Evolutionary conservation across 805 yeast species (phyloP), one percentile per base, ranked within the genome.

Genomic region (Kuraishia hungarica): DNA sequence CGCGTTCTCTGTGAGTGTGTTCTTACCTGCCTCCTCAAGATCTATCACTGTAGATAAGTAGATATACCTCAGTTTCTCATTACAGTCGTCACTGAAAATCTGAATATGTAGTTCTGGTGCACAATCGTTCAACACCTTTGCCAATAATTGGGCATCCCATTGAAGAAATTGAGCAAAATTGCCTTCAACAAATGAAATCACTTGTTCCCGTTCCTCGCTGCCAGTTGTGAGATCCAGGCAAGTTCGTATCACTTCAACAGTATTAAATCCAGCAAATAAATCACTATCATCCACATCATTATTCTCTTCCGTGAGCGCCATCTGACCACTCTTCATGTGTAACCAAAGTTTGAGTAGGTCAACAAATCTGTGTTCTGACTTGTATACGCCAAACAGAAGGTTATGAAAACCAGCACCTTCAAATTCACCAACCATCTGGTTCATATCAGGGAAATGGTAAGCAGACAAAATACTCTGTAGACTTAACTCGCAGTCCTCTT

Each of bases 401-500:
- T 79, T 74, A 61, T 74, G 76, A 63, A 81, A 87, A 15, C 78
- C 76, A 1, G 83, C 84, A 29, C 77, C 72, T 52, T 77, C 77
- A 53, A 89, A 72, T 51, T 77, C 72, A 19, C 75, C 74, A 8
- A 84, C 66, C 49, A 89, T 66, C 21, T 67, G 68, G 1, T 75
- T 74, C 23, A 79, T 71, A 60, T 82, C 76, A 0, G 77, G 70
- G 0, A 93, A 89, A 53, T 79, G 82, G 64, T 85, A 86, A 0
- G 76, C 74, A 0, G 96, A 81, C 1, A 93, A 64, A 19, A 94
- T 65, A 51, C 90, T 79, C 61, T 86, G 89, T 10, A 91, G 67
- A 13, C 96, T 92, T 50, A 87, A 73, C 64, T 93, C 93, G 60
- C 89, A 81, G 57, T 87, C 93, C 26, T 73, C 77, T 53, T 72